phyloP scores from a whole-genome alignment of 345 rosid species.

The Gossypium anomalum region DNA sequence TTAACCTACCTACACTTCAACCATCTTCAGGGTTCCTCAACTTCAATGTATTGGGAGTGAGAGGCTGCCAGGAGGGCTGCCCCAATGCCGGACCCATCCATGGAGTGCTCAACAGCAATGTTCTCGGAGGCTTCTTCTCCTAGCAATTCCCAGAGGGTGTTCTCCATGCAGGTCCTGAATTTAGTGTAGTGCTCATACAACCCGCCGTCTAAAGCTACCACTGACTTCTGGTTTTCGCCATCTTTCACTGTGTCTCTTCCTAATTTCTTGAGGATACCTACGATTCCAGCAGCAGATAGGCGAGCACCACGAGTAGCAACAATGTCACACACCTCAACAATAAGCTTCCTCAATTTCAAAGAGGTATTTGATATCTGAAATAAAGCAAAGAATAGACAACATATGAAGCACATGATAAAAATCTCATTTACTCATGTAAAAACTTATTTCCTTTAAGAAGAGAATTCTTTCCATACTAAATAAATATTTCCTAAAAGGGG shows the following conservation, averaged over 20 bases:
- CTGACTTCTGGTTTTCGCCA: constrained; percentile 47
- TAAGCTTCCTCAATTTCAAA: constrained; percentile 49
- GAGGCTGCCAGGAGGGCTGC: constrained; percentile 78
- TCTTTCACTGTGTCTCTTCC: constrained; percentile 49
- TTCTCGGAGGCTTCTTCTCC: constrained; percentile 47
- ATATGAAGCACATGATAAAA: background rate
- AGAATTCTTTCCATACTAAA: background rate
- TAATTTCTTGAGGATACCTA: constrained; percentile 66
- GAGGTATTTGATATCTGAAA: constrained; percentile 56
- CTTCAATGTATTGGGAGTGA: constrained; percentile 50
- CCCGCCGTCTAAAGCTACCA: constrained; percentile 69
- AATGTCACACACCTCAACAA: constrained; percentile 53
- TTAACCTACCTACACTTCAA: background rate
- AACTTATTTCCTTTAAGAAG: background rate
- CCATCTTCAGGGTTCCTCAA: constrained; percentile 24
- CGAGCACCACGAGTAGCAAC: constrained; percentile 69
- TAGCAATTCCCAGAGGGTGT: constrained; percentile 51
- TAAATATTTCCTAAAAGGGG: background rate
- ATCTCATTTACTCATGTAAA: background rate
- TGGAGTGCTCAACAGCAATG: constrained; percentile 38
- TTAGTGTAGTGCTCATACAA: constrained; percentile 61
- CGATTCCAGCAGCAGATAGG: constrained; percentile 65
- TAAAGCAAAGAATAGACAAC: constrained; percentile 5
- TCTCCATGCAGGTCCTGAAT: constrained; percentile 48
- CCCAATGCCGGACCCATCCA: constrained; percentile 77